A percentile compares a stretch with the other conserved stretches of the same genome.
phyloP scores from a whole-genome alignment of 1,284 basidiomycete genomes.

The Papiliotrema terrestris region DNA sequence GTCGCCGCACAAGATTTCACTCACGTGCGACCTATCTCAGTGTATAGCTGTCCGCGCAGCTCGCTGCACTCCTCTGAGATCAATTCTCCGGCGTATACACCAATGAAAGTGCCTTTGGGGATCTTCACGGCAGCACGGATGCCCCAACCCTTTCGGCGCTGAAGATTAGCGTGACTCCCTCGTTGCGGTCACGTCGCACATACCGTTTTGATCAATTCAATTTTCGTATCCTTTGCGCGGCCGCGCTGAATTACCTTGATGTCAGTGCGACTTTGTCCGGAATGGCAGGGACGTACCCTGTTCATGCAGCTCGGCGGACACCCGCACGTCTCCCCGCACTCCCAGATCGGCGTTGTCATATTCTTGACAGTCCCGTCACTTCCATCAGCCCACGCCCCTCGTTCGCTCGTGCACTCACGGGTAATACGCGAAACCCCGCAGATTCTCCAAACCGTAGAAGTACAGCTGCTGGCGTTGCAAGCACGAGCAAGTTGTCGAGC shows the following conservation, averaged over 20 bases:
- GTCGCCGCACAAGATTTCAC: slow-evolving; percentile 3
- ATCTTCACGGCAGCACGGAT: slow-evolving; percentile 67
- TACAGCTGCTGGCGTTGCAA: slow-evolving; percentile 57
- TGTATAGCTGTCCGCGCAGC: slow-evolving; percentile 64
- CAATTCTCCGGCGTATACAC: slow-evolving; percentile 80
- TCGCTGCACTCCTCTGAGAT: slow-evolving; percentile 66
- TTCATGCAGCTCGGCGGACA: slow-evolving; percentile 79
- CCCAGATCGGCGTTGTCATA: slow-evolving; percentile 67
- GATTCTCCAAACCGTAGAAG: slow-evolving; percentile 32
- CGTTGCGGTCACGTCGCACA: slow-evolving; percentile 4
- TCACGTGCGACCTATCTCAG: slow-evolving; percentile 66
- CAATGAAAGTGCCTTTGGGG: slow-evolving; percentile 66
- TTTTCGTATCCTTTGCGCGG: slow-evolving; percentile 59
- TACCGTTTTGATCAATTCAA: slow-evolving; percentile 60
- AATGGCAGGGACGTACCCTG: slow-evolving; percentile 56
- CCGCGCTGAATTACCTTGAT: slow-evolving; percentile 76
- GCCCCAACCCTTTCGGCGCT: slow-evolving; percentile 71
- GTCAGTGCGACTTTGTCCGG: not conserved
- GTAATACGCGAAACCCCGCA: slow-evolving; percentile 65
- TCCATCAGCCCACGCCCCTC: not conserved
- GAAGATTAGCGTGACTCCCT: not conserved
- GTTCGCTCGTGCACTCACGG: slow-evolving; percentile 10
- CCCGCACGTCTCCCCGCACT: slow-evolving; percentile 77
- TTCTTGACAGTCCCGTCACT: slow-evolving; percentile 56
- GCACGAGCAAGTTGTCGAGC: slow-evolving; percentile 65